A percentile compares a stretch with the other conserved stretches of the same genome.
phyloP scores from a whole-genome alignment of 1,284 basidiomycete genomes.

The Trichosporon ovoides region DNA sequence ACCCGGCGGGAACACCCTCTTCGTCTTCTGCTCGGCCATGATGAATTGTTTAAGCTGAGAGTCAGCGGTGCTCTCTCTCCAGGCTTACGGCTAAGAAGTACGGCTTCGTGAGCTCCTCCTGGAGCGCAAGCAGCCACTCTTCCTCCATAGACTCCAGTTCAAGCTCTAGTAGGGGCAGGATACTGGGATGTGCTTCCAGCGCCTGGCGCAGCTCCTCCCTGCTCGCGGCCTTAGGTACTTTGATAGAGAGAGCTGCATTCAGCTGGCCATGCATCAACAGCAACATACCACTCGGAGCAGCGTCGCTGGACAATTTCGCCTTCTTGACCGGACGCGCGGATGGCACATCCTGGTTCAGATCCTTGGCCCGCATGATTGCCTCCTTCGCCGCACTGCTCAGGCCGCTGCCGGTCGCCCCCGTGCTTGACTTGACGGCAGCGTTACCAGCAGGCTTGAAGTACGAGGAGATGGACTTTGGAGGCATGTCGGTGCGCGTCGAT shows the following conservation, averaged over 20 bases:
- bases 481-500: conserved; percentile 11
- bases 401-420: neutral
- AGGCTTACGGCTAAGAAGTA: conserved; percentile 44
- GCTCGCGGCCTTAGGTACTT: conserved; percentile 18
- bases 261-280: neutral
- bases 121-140: conserved; percentile 50
- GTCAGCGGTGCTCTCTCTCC: neutral
- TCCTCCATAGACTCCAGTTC: conserved; percentile 48
- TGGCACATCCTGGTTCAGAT: neutral
- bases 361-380: conserved; percentile 24
- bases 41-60: conserved; percentile 45
- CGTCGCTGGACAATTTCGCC: conserved; percentile 6
- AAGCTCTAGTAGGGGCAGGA: conserved; percentile 31
- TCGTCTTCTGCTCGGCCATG: conserved; percentile 37
- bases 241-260: neutral
- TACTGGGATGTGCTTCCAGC: conserved; percentile 24
- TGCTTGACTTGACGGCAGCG: neutral
- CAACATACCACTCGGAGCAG: neutral
- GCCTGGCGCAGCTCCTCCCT: conserved; percentile 29
- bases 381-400: conserved; percentile 27
- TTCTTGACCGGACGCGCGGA: neutral
- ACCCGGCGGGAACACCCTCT: conserved; percentile 52
- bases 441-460: conserved; percentile 19
- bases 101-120: conserved; percentile 46
- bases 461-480: conserved; percentile 14